These are phyloP conservation scores for Cladobotryum protrusum DNA, from an alignment of 2,329 filamentous ascomycete genomes.

Conservation along the genomic window DNA sequence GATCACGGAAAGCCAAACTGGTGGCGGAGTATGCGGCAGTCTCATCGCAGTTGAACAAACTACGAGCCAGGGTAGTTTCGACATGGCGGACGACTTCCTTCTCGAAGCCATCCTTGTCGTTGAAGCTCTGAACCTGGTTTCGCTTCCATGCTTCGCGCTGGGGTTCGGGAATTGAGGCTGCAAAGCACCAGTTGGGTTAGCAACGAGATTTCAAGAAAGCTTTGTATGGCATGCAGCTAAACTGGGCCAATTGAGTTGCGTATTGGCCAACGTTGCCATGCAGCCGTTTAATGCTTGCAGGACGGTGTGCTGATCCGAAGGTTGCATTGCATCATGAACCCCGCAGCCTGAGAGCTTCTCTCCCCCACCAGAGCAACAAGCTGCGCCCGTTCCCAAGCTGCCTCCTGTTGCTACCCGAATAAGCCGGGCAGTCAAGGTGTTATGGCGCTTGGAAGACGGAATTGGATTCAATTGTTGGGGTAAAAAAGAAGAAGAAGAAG, in stretches of 20 bases:
- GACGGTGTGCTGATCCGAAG: neutral
- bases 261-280: neutral
- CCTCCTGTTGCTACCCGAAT: no score
- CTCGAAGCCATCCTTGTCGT: constrained; percentile 76
- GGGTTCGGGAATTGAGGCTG: constrained; percentile 76
- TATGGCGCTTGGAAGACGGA: no score
- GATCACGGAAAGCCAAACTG: constrained; percentile 85
- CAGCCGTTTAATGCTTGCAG: neutral
- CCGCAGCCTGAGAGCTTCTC: constrained; percentile 7
- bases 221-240: neutral
- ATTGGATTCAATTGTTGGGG: neutral
- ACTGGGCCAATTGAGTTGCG: neutral
- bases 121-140: constrained; percentile 61
- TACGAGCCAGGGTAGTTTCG: constrained; percentile 91
- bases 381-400: no score
- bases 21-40: constrained; percentile 86
- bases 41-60: constrained; percentile 98
- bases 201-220: neutral
- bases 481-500: neutral
- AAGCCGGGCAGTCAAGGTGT: no score
- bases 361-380: neutral
- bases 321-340: constrained; percentile 8
- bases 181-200: neutral
- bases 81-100: constrained; percentile 87
- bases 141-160: constrained; percentile 75